Base-by-base conservation (phyloP, 2,329 filamentous ascomycete species). In the Clarireedia hainanense region DNA sequence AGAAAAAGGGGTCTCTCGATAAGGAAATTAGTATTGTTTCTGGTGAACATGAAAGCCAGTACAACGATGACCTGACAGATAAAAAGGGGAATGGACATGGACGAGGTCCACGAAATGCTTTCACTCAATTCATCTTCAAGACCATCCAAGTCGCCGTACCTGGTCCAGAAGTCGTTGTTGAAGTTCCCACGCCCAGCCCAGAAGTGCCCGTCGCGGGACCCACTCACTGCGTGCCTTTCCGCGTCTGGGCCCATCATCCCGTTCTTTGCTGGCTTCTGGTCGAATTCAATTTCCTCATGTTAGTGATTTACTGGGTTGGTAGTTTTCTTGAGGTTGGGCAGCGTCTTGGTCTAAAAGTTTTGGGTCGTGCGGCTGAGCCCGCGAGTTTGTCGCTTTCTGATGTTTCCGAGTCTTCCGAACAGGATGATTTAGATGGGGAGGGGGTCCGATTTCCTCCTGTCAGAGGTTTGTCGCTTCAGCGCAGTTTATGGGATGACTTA, bases 251-350 rank as follows among this genome's bases (percentile, higher is more conserved):
- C 43, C 52, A 55, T 27, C 30, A 55, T 51, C 52, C 52, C 7
- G 9, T 55, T 10, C 10, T 45, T 10, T 49, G 55, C 26, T 47
- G 48, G 47, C 52, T 56, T 24, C 26, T 62, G 34, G 47, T 62
- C 49, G 50, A 55, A 50, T 50, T 40, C 26, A 55, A 55, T 37
- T 50, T 50, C 20, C 37, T 55, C 36, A 2, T 50, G 3, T 47
- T 55, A 2, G 50, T 45, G 20, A 14, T 37, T 17, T 49, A 52
- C 14, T 56, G 49, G 54, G 4, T n/a, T 12, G 15, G 34, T 6
- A n/a, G 5, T 34, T 37, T 5, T 30, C 6, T 48, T 43, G n/a
- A 10, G 15, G 3, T 4, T 48, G 14, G 6, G 14, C 10, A 47
- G 27, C 39, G 37, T 34, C 10, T 34, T 14, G 30, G 30, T 4